Evolutionary conservation across 768 basidiomycete genomes (phyloP).

Genomic region (Suillus subalutaceus): DNA sequence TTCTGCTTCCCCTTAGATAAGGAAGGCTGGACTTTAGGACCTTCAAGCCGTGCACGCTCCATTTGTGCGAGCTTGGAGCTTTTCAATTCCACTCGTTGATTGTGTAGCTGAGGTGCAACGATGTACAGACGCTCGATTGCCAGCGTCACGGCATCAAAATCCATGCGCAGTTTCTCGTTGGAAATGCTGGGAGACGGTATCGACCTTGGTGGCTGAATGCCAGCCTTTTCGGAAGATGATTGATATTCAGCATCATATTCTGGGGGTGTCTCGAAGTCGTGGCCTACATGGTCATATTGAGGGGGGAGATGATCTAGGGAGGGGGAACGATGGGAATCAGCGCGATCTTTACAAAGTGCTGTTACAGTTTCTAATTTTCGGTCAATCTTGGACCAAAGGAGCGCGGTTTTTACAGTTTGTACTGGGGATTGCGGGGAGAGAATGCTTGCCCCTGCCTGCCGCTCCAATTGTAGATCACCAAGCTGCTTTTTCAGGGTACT

Average conservation of each 20-base stretch:
- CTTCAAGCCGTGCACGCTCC: conserved; percentile 64
- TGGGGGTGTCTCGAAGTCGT: conserved; percentile 27
- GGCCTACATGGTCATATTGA: conserved; percentile 49
- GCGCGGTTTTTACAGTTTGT: conserved; percentile 56
- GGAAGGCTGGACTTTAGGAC: conserved; percentile 24
- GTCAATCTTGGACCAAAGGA: conserved; percentile 79
- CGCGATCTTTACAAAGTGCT: conserved; percentile 64
- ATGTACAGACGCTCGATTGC: conserved; percentile 90
- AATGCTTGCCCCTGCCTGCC: conserved; percentile 4
- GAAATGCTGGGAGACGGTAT: conserved; percentile 19
- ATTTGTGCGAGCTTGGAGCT: conserved; percentile 69
- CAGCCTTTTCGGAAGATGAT: conserved; percentile 15
- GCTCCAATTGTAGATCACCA: conserved; percentile 58
- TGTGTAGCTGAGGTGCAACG: conserved; percentile 84
- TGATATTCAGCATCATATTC: conserved; percentile 24
- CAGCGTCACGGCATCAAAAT: conserved; percentile 81
- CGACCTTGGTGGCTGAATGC: conserved; percentile 14
- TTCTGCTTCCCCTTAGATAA: conserved; percentile 49
- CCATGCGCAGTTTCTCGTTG: conserved; percentile 55
- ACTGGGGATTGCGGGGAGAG: conserved; percentile 37
- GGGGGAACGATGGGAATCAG: conserved; percentile 18
- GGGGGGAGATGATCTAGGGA: conserved; percentile 47
- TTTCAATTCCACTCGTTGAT: conserved; percentile 92
- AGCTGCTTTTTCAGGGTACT: conserved; percentile 68
- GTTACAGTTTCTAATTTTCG: conserved; percentile 72